Evolutionary conservation across 352 stramenopile genomes (phyloP), one percentile per base, ranked within the genome.

Genomic region (Phytophthora pini): DNA sequence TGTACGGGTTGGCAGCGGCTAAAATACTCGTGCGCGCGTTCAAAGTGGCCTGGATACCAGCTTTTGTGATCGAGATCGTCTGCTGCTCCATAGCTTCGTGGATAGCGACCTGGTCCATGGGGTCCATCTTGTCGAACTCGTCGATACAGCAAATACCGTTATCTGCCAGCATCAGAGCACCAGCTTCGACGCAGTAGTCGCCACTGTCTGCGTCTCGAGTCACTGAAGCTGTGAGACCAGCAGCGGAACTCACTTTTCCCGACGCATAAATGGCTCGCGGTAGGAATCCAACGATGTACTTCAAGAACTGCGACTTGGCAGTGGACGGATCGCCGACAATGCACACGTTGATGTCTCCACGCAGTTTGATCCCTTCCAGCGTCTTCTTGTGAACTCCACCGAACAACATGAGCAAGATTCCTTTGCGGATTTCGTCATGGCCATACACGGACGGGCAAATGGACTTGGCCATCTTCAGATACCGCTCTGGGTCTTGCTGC

Each of bases 31-130:
- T 98, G 4, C 98, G 87, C n/a, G 98, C 97, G 79, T 99, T 99
- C 13, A 99, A 79, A 20, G 97, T 99, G 5, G 98, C 98, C 15
- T 99, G 97, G 68, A 99, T 99, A 13, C 98, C 98, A 5, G 98
- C 98, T 74, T 99, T 99, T 24, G 98, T 98, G 58, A 99, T 99
- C 3, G 81, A 91, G 34, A 99, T 98, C 12, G 97, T 99, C 79
- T 99, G 98, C 74, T 99, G 97, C 80, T 99, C 98, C 98, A 99
- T 99, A 5, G 99, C 98, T 69, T 99, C 96, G 84, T 99, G 98
- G 69, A 99, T 99, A 4, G 98, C 97, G 9, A 98, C 99, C 63
- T 98, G 91, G 71, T 99, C 97, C 61, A 83, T 79, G 56, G 98
- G 92, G 40, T 99, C 96, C 97, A 99, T 99, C 78, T 98, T 99